Base-by-base conservation (phyloP, 805 yeast species). In the Yarrowia porcina region DNA sequence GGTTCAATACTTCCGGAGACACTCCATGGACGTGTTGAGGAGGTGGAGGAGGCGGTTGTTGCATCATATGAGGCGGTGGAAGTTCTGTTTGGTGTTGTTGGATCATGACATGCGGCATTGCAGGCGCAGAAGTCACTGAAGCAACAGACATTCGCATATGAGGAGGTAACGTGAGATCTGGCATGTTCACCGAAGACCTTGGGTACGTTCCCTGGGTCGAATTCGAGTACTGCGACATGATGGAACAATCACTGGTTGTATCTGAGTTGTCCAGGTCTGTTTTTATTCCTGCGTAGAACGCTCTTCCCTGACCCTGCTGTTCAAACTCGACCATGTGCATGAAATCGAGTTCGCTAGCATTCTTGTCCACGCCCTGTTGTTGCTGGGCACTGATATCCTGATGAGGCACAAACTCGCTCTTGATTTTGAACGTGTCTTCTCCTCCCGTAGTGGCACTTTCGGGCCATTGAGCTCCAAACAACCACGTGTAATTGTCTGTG, bases 241-340 rank as follows among this genome's bases (percentile, higher is more conserved):
- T 52, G 33, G 23, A 15, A 33, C 59, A 52, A 25, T 52, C 59
- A 18, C 44, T 36, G 35, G 59, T 52, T 13, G 59, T 52, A 33
- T 52, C 59, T n/a, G 59, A 52, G 59, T 52, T 52, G 59, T 52
- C 59, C 9, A 52, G 44, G 23, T 52, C 59, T 3, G 59, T 52
- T 17, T 52, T 52, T 11, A 52, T 52, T 25, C 59, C 44, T 8
- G 59, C 59, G 23, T 52, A 52, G 13, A 52, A 52, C 9, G 56
- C 56, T 1, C 59, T 32, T 9, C 44, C 59, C 28, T 52, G 59
- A 18, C 44, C 59, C 59, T 52, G 59, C 59, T 52, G 59, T 33
- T 52, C 59, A 36, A 35, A 52, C 59, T 52, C 59, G 17, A 52
- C 59, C 59, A 52, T 52, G 33, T 52, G 59, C 59, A 52, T 52